Conservation (phyloP, 352 stramenopile species). For the Globisporangium cylindrosporum region DNA sequence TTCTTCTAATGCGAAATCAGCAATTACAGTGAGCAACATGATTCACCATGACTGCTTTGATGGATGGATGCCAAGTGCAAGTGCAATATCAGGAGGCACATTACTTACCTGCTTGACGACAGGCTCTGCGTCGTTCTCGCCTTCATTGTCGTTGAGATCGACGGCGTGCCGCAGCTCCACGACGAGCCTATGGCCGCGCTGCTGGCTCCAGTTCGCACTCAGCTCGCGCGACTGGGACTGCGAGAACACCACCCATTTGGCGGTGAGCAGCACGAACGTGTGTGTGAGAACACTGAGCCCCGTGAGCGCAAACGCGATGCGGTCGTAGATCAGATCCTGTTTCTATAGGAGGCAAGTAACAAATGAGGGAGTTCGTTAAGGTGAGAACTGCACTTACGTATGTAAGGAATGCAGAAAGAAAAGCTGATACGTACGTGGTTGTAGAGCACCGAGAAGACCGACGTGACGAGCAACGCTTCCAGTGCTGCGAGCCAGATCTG, state of each 20-base stretch:
- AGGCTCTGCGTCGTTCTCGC: not conserved
- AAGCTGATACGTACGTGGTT: slow-evolving; percentile 20
- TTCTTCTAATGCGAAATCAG: slow-evolving; percentile 1
- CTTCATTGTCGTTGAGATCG: not conserved
- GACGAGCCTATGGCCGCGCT: slow-evolving; percentile 7
- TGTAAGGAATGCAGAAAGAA: not conserved
- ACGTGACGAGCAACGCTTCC: slow-evolving; percentile 28
- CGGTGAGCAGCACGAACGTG: slow-evolving; percentile 26
- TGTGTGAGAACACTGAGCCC: slow-evolving; percentile 31
- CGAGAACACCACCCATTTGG: slow-evolving; percentile 24
- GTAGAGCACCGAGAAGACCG: slow-evolving; percentile 35
- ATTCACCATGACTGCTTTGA: not conserved
- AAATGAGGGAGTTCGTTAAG: not conserved
- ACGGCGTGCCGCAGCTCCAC: slow-evolving; percentile 11
- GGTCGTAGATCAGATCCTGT: slow-evolving; percentile 37
- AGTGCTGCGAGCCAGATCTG: slow-evolving; percentile 23
- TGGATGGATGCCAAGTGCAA: not conserved
- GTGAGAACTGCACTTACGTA: not conserved
- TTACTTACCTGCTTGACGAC: slow-evolving; percentile 9
- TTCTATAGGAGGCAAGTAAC: not conserved
- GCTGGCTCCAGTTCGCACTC: not conserved
- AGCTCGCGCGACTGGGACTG: not conserved
- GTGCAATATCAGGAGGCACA: not conserved
- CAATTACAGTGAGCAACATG: not conserved
- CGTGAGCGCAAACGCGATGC: slow-evolving; percentile 27